phyloP scores from a whole-genome alignment of 768 basidiomycete genomes.

The Tephrocybe sp. region DNA sequence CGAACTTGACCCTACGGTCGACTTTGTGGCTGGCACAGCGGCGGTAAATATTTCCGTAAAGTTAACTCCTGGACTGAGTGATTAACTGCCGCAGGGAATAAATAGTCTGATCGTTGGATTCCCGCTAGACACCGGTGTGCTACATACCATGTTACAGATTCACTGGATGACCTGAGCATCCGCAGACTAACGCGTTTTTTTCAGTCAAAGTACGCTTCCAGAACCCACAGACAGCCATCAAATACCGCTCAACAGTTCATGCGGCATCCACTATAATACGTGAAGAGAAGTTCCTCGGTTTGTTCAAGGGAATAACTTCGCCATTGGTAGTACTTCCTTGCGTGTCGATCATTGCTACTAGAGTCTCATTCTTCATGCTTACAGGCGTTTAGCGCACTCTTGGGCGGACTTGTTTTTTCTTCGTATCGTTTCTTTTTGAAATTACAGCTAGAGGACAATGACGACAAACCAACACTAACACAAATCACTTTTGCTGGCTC shows the following conservation, averaged over 20 bases:
- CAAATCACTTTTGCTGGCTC: conserved; percentile 80
- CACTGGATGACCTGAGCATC: neutral
- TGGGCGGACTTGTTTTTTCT: conserved; percentile 86
- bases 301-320: conserved; percentile 76
- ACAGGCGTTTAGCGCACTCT: conserved; percentile 65
- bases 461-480: conserved; percentile 55
- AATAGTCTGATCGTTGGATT: conserved; percentile 46
- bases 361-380: neutral
- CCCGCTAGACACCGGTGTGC: conserved; percentile 67
- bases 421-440: conserved; percentile 80
- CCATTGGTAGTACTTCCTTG: conserved; percentile 57
- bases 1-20: neutral
- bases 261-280: conserved; percentile 64
- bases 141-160: too few species aligned
- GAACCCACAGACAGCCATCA: conserved; percentile 50
- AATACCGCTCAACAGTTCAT: conserved; percentile 59
- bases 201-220: conserved; percentile 81
- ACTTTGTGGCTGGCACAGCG: neutral
- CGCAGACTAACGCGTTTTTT: neutral
- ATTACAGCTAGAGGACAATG: conserved; percentile 47
- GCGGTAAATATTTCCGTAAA: neutral
- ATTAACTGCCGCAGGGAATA: too few species aligned
- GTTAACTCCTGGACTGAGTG: too few species aligned
- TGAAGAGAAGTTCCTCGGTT: conserved; percentile 64
- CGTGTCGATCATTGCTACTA: neutral